Evolutionary conservation across 2,329 filamentous ascomycete species (phyloP).

Genomic region (Epichloe sylvatica): DNA sequence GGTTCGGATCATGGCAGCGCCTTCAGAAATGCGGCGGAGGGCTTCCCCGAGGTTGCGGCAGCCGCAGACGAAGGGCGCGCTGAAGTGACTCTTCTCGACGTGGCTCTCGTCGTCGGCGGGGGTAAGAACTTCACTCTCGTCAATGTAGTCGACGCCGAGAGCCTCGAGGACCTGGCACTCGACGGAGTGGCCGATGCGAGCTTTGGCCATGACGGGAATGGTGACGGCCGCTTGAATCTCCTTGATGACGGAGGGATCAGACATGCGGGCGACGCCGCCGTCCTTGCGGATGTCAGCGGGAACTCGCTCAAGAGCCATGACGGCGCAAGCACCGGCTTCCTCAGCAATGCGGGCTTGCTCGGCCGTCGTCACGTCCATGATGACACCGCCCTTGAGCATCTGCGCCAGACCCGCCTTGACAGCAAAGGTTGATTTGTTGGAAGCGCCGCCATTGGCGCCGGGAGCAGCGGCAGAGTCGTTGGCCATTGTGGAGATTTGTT

Average conservation of each 20-base stretch:
- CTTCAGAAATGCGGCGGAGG: constrained; percentile 77
- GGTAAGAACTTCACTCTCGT: constrained; percentile 95
- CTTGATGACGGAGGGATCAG: constrained; percentile 84
- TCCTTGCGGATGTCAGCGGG: constrained; percentile 88
- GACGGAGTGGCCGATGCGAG: constrained; percentile 92
- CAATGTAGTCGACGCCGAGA: constrained; percentile 92
- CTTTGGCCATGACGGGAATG: constrained; percentile 98
- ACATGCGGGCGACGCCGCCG: constrained; percentile 94
- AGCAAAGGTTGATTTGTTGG: constrained; percentile 49
- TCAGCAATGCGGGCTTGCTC: constrained; percentile 94
- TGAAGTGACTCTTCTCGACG: constrained; percentile 75
- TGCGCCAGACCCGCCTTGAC: constrained; percentile 92
- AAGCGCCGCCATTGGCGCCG: constrained; percentile 17
- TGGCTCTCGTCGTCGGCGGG: constrained; percentile 84
- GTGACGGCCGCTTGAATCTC: constrained; percentile 91
- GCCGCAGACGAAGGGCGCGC: constrained; percentile 86
- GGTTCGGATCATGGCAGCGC: constrained; percentile 96
- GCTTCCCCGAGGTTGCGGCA: constrained; percentile 92
- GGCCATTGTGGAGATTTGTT: constrained; percentile 14
- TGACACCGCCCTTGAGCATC: constrained; percentile 98
- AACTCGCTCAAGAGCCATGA: constrained; percentile 97
- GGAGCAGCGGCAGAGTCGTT: constrained; percentile 21
- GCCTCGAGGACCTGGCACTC: constrained; percentile 97
- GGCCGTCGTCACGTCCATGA: constrained; percentile 96
- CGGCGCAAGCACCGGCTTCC: constrained; percentile 85